Percentiles rank a stretch among this genome's conserved stretches.
phyloP scores from a whole-genome alignment of 202 grass and related monocot species.

The Digitaria exilis region DNA sequence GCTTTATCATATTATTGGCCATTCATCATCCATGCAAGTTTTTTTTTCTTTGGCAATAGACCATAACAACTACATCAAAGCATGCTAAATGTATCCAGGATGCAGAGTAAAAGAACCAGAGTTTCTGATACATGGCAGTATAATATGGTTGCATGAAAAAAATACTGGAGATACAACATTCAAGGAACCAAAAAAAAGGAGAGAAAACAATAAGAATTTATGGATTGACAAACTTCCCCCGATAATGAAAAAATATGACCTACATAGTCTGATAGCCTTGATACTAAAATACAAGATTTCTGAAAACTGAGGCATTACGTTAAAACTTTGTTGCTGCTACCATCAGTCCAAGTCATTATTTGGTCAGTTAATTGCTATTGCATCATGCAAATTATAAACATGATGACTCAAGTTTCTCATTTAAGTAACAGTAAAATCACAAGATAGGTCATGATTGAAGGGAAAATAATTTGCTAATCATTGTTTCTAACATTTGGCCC shows the following conservation, averaged over 20 bases:
- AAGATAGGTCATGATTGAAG: neutral
- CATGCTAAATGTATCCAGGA: neutral
- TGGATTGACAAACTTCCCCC: neutral
- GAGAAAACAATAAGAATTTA: neutral
- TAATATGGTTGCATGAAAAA: conserved; percentile 20
- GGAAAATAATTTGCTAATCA: neutral
- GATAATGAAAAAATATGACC: conserved; percentile 7
- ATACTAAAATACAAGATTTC: neutral
- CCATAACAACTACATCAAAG: conserved; percentile 11
- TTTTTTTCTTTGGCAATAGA: conserved; percentile 1
- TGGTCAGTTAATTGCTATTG: conserved; percentile 16
- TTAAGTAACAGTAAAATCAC: neutral
- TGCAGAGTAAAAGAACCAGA: neutral
- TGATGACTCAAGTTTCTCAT: neutral
- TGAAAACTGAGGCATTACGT: conserved; percentile 6
- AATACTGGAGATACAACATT: neutral
- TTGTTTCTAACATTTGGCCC: neutral
- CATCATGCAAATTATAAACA: neutral
- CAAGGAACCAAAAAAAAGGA: neutral
- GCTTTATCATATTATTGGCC: neutral
- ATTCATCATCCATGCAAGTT: neutral
- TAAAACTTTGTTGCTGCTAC: neutral
- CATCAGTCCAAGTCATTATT: neutral
- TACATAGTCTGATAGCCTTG: neutral
- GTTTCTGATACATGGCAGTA: neutral